phyloP scores from a whole-genome alignment of 2,329 filamentous ascomycete species.

The Lasiodiplodia sp. region DNA sequence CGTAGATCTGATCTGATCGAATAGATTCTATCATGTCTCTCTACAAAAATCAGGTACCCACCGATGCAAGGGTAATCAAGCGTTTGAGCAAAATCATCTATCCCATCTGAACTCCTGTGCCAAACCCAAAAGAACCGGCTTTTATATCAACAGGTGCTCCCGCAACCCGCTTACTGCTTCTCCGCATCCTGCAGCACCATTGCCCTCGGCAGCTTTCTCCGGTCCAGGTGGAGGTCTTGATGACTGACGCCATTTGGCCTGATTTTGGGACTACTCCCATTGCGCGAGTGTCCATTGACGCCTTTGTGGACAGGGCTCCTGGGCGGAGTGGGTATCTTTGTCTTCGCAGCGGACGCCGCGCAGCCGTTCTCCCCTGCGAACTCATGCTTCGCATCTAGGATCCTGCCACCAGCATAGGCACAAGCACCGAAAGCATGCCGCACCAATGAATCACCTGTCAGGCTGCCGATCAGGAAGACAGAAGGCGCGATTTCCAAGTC shows the following conservation, averaged over 20 bases:
- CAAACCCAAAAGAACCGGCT: not conserved
- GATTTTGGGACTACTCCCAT: conserved; percentile 35
- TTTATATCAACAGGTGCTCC: not conserved
- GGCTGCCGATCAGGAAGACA: conserved; percentile 65
- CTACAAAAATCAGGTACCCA: not conserved
- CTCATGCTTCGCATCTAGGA: conserved; percentile 46
- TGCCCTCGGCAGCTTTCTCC: conserved; percentile 45
- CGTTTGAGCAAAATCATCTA: not conserved
- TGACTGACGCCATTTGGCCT: conserved; percentile 43
- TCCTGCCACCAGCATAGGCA: conserved; percentile 62
- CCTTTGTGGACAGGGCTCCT: conserved; percentile 19
- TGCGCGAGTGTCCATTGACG: conserved; percentile 26
- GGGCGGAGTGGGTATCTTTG: conserved; percentile 25
- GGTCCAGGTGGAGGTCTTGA: conserved; percentile 48
- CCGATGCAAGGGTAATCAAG: not conserved
- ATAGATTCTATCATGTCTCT: conserved; percentile 6
- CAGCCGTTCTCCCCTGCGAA: conserved; percentile 34
- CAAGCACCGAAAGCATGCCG: conserved; percentile 67
- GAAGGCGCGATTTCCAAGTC: conserved; percentile 61
- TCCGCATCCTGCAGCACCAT: conserved; percentile 27
- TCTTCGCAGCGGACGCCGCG: conserved; percentile 32
- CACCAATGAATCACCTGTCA: conserved; percentile 67
- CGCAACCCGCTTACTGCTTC: conserved; percentile 31
- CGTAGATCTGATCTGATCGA: not conserved
- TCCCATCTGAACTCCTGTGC: not conserved